phyloP scores from a whole-genome alignment of 257 asterid genomes.

The Anisodus acutangulus region DNA sequence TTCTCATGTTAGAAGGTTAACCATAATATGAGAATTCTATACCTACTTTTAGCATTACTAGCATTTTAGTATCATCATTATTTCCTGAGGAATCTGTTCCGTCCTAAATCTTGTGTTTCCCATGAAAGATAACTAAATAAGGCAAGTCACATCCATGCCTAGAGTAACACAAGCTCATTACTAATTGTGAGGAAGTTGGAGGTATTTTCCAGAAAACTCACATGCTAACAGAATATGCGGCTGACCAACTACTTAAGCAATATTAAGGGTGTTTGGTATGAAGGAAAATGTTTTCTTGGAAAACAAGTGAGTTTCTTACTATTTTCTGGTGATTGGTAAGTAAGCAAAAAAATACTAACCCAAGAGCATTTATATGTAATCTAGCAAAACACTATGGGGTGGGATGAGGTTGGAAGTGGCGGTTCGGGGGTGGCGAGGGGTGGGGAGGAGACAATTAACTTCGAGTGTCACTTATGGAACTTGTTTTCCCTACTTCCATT shows the following conservation, averaged over 20 bases:
- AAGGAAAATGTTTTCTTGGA: too few species aligned
- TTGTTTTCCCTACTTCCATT: too few species aligned
- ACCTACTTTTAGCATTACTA: neutral
- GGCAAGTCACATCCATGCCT: neutral
- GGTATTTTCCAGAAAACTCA: neutral
- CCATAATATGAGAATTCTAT: constrained; percentile 2
- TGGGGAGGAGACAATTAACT: too few species aligned
- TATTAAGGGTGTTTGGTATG: too few species aligned
- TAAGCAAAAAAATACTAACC: too few species aligned
- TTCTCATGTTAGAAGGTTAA: neutral
- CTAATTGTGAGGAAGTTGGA: neutral
- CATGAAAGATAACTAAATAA: neutral
- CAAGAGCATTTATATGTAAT: too few species aligned
- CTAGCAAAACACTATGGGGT: too few species aligned
- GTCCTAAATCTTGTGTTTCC: neutral
- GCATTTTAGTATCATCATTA: neutral
- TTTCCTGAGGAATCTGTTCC: neutral
- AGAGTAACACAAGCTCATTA: constrained; percentile 10
- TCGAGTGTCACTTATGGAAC: too few species aligned
- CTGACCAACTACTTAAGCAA: neutral
- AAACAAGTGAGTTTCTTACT: too few species aligned
- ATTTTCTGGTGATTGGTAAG: too few species aligned
- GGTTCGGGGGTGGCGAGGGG: too few species aligned
- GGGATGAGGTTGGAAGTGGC: too few species aligned
- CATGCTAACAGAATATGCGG: neutral